phyloP scores from a whole-genome alignment of 257 asterid species.

The Prunella vulgaris region DNA sequence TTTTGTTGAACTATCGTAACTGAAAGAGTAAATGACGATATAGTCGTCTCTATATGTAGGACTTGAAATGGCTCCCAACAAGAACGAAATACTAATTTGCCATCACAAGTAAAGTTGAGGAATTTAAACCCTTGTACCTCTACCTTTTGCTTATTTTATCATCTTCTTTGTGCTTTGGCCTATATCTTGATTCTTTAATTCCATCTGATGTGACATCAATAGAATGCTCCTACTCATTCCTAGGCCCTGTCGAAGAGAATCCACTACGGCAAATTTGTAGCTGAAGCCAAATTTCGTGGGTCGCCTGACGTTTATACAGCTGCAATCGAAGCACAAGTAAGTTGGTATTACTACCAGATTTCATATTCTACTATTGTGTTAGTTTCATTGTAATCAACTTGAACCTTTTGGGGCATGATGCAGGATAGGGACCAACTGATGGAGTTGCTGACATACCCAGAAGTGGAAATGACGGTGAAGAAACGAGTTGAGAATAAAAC shows the following conservation, averaged over 20 bases:
- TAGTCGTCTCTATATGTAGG: not conserved
- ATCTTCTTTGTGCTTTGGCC: not conserved
- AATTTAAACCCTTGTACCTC: not conserved
- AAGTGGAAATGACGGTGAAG: slow-evolving; percentile 64
- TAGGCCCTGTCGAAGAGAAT: slow-evolving; percentile 87
- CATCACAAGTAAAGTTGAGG: not conserved
- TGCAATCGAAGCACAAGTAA: slow-evolving; percentile 70
- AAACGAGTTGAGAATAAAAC: slow-evolving; percentile 79
- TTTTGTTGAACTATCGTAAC: not conserved
- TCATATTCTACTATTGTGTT: not conserved
- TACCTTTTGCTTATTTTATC: not conserved
- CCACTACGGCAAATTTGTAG: slow-evolving; percentile 95
- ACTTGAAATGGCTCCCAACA: not conserved
- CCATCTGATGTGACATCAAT: not conserved
- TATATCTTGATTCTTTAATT: not conserved
- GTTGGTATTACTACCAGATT: not conserved
- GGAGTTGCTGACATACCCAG: slow-evolving; percentile 67
- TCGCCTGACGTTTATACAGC: slow-evolving; percentile 65
- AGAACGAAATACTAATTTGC: not conserved
- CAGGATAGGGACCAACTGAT: slow-evolving; percentile 60
- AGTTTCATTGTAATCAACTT: not conserved
- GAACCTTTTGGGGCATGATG: slow-evolving; percentile 3
- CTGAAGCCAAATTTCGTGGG: slow-evolving; percentile 80
- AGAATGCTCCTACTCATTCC: slow-evolving; percentile 2
- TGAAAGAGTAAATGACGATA: not conserved